These are phyloP conservation scores for Plantago coronopus DNA, from an alignment of 305 asterid genomes.

Conservation along the genomic window DNA sequence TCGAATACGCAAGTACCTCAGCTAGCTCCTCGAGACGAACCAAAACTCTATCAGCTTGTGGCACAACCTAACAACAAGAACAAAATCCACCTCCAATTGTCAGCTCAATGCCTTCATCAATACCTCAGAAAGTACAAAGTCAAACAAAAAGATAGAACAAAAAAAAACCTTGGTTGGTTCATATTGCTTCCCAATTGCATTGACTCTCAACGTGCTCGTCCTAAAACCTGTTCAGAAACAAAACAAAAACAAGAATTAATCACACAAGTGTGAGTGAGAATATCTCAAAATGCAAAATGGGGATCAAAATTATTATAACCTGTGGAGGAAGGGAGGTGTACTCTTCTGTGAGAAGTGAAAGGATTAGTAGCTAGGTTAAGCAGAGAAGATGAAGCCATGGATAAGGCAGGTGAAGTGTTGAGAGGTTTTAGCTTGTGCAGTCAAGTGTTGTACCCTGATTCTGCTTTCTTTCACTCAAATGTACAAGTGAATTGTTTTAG, in stretches of 20 bases:
- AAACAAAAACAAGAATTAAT: not conserved
- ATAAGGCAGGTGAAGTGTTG: not conserved
- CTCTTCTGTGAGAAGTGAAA: conserved; percentile 29
- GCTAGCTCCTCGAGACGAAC: conserved; percentile 70
- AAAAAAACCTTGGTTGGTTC: conserved; percentile 70
- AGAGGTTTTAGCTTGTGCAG: not conserved
- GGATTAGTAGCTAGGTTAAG: conserved; percentile 50
- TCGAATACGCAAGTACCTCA: conserved; percentile 38
- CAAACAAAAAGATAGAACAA: not conserved
- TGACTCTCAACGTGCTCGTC: conserved; percentile 46
- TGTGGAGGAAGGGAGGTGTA: conserved; percentile 30
- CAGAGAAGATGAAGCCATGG: conserved; percentile 77
- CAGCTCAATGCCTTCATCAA: not conserved
- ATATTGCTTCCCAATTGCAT: conserved; percentile 52
- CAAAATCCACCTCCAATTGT: conserved; percentile 10
- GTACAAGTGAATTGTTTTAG: no score
- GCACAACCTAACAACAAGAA: conserved; percentile 52
- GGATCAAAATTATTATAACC: conserved; percentile 27
- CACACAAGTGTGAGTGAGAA: not conserved
- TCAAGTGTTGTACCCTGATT: no score
- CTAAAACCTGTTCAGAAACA: conserved; percentile 33
- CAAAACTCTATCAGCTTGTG: conserved; percentile 87
- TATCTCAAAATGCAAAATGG: conserved; percentile 8
- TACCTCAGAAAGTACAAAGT: not conserved
- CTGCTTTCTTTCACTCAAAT: no score